phyloP scores from a whole-genome alignment of 768 basidiomycete species.

The Boletus speciosus region DNA sequence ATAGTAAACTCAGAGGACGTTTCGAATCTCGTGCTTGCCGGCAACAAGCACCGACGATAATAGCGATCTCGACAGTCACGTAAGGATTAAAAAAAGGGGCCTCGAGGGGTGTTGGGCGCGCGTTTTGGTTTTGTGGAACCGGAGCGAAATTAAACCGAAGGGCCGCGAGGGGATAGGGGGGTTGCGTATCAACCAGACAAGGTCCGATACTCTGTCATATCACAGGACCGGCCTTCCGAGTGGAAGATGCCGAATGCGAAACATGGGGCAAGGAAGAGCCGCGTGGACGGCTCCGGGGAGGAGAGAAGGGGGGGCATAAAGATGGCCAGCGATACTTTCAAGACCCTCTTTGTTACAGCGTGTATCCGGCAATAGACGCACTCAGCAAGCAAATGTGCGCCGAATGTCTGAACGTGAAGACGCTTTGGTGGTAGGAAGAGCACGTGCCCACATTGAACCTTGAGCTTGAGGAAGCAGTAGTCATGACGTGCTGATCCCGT shows the following conservation, averaged over 20 bases:
- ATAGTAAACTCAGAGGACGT: not conserved
- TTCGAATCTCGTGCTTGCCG: conserved; percentile 9
- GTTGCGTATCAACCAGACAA: not conserved
- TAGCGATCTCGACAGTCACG: conserved; percentile 1
- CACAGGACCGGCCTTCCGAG: conserved; percentile 2
- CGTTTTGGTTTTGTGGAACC: not conserved
- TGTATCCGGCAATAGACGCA: conserved; percentile 1
- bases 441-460: not conserved
- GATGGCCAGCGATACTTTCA: not conserved
- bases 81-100: not conserved
- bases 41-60: conserved; percentile 1
- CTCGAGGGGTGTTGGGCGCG: not conserved
- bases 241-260: not conserved
- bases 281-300: conserved; percentile 2
- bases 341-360: conserved; percentile 17
- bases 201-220: conserved; percentile 4
- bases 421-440: not conserved
- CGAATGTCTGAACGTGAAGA: not conserved
- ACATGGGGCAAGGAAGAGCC: not conserved
- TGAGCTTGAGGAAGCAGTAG: not conserved
- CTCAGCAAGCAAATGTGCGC: not conserved
- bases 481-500: conserved; percentile 10
- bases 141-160: conserved; percentile 11
- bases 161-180: conserved; percentile 1
- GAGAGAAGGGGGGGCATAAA: not conserved